phyloP scores from a whole-genome alignment of 2,329 filamentous ascomycete species.

The Phyllosticta citribraziliensis region DNA sequence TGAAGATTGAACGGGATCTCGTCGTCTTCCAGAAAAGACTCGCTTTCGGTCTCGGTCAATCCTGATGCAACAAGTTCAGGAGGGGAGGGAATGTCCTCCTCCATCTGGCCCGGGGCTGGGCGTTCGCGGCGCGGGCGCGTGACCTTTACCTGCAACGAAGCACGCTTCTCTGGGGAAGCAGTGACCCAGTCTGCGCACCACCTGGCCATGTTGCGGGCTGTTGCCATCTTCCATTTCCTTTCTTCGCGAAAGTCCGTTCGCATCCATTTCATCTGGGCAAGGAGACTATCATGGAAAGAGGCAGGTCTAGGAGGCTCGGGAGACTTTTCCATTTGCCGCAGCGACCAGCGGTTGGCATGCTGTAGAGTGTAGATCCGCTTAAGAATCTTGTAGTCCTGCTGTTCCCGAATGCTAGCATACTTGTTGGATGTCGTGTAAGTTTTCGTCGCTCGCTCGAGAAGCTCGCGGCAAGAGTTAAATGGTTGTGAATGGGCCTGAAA shows the following conservation, averaged over 20 bases:
- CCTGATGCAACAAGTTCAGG: conserved; percentile 28
- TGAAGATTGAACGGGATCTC: conserved; percentile 32
- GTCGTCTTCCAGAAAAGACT: conserved; percentile 26
- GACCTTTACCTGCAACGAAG: conserved; percentile 59
- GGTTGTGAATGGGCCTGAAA: conserved; percentile 48
- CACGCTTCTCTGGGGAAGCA: conserved; percentile 52
- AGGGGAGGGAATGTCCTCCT: conserved; percentile 29
- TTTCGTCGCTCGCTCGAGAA: conserved; percentile 78
- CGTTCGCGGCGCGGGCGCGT: conserved; percentile 10
- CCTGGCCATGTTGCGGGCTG: conserved; percentile 68
- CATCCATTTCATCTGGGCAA: conserved; percentile 97
- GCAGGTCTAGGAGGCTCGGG: conserved; percentile 68
- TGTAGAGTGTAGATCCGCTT: conserved; percentile 84
- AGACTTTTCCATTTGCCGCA: conserved; percentile 78
- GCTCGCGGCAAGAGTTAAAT: conserved; percentile 41
- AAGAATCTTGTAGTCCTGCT: conserved; percentile 77
- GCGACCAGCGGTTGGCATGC: conserved; percentile 82
- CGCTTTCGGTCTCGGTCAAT: conserved; percentile 28
- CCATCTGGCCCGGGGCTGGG: conserved; percentile 22
- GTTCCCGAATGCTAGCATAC: conserved; percentile 71
- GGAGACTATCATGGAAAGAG: conserved; percentile 74
- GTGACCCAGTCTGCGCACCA: conserved; percentile 77
- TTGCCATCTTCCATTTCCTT: conserved; percentile 80
- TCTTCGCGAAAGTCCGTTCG: conserved; percentile 91
- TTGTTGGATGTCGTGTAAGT: conserved; percentile 80